Evolutionary conservation across 2,329 filamentous ascomycete genomes (phyloP), one percentile per base, ranked within the genome.

Genomic region (Fusarium continuum): DNA sequence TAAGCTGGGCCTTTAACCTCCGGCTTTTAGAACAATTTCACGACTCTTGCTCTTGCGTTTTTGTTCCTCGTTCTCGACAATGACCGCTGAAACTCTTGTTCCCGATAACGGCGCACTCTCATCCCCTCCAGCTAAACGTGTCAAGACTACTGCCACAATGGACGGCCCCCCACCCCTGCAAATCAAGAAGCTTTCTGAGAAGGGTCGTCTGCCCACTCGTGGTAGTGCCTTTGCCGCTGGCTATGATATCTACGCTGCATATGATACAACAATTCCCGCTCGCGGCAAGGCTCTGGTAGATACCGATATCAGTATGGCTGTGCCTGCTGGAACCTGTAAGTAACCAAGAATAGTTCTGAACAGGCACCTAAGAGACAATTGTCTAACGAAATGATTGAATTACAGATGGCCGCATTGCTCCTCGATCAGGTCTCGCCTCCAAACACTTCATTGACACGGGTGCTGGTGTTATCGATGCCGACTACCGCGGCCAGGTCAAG

Each of bases 401-500:
- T 25, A 11, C 9, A 94, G 92, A 98, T 75, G 94, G 94, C 67
- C 90, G 93, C 55, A 88, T 97, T 51, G 93, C 93, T 4, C 93
- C 93, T 9, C 91, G 93, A 65, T 95, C 91, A n/a, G 93, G 93
- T 41, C 88, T 97, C 29, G 94, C 94, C 3, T 84, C 88, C 59
- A 99, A 99, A 82, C 88, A 98, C 80, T 95, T 93, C 79, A 98
- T 99, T 75, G 93, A 97, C 77, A 95, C 91, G 0, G 93, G 96
- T 62, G 95, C 95, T 0, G 95, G 95, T 50, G 95, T 99, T 65
- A 98, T 99, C 71, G 95, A 99, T 77, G 93, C 94, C 28, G 95
- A 99, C 78, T 99, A 99, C 82, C 87, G 95, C 29, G 95, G 95
- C 17, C 91, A 91, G 68, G 90, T 99, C 72, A 97, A 96, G 82